These are phyloP conservation scores for Xylariaceae sp. DNA, from an alignment of 2,329 filamentous ascomycete genomes.

Conservation along the genomic window DNA sequence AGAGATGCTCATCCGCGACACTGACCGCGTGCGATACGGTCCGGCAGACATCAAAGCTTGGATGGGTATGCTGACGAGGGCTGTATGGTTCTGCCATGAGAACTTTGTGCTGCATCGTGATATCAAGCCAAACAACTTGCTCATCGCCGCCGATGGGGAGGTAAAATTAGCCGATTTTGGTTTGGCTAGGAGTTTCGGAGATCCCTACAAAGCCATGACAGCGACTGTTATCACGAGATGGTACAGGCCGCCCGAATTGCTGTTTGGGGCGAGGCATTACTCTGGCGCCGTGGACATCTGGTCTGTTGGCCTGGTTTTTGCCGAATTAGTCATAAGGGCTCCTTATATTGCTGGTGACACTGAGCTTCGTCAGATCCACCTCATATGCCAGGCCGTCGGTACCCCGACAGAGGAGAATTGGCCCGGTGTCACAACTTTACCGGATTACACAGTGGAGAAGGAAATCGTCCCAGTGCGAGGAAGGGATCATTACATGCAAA, in stretches of 20 bases:
- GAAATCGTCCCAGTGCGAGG: conserved; percentile 63
- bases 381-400: conserved; percentile 84
- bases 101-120: conserved; percentile 94
- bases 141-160: conserved; percentile 90
- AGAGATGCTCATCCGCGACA: conserved; percentile 90
- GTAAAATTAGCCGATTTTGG: conserved; percentile 98
- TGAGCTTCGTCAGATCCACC: conserved; percentile 82
- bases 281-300: conserved; percentile 90
- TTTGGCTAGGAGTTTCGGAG: conserved; percentile 84
- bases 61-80: conserved; percentile 96
- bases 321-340: conserved; percentile 80
- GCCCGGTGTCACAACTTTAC: conserved; percentile 84
- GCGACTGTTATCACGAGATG: conserved; percentile 94
- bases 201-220: conserved; percentile 88
- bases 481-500: conserved; percentile 71
- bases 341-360: conserved; percentile 84
- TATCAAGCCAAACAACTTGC: conserved; percentile 98
- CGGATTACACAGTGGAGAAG: conserved; percentile 75
- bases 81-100: conserved; percentile 95
- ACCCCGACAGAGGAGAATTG: conserved; percentile 93
- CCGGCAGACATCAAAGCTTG: conserved; percentile 93
- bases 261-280: conserved; percentile 90
- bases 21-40: conserved; percentile 75
- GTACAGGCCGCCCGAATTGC: conserved; percentile 92
- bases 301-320: conserved; percentile 91